These are phyloP conservation scores for Daldinia loculata DNA, from an alignment of 495 filamentous ascomycete species.

Conservation along the genomic window DNA sequence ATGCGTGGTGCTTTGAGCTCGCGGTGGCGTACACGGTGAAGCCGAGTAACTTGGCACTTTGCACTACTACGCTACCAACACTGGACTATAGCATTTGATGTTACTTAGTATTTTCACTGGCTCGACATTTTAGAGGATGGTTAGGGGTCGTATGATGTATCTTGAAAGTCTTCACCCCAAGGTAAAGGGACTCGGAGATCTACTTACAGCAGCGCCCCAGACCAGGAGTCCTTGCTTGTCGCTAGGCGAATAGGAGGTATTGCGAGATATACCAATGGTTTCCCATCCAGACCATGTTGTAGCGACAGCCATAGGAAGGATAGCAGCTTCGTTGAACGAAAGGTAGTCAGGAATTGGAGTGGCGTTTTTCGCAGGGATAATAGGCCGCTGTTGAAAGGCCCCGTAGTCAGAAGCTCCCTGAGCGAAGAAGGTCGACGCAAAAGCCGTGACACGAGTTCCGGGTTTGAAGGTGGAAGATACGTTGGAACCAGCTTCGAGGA, in stretches of 20 bases:
- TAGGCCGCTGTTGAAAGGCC: slow-evolving; percentile 53
- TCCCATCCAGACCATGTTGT: slow-evolving; percentile 43
- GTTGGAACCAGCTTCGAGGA: slow-evolving; percentile 50
- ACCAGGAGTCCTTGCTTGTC: slow-evolving; percentile 51
- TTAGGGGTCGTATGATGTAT: too few species aligned
- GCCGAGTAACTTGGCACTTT: slow-evolving; percentile 53
- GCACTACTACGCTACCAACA: slow-evolving; percentile 54
- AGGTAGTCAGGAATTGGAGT: slow-evolving; percentile 51
- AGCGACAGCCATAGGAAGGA: slow-evolving; percentile 54
- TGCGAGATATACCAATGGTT: slow-evolving; percentile 48
- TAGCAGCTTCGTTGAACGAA: slow-evolving; percentile 55
- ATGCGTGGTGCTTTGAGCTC: slow-evolving; percentile 55
- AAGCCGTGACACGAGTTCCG: slow-evolving; percentile 56
- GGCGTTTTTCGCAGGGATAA: slow-evolving; percentile 48
- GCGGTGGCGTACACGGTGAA: slow-evolving; percentile 61
- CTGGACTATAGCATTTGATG: slow-evolving; percentile 42
- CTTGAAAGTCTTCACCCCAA: neutral
- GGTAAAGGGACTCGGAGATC: neutral
- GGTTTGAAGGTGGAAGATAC: slow-evolving; percentile 45
- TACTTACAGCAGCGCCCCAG: slow-evolving; percentile 56
- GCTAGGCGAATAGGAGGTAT: slow-evolving; percentile 44
- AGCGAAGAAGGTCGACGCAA: slow-evolving; percentile 48
- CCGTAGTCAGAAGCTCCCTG: slow-evolving; percentile 48
- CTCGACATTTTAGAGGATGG: too few species aligned
- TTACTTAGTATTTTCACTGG: neutral